Evolutionary conservation across 1,284 basidiomycete species (phyloP).

Genomic region (Tilletia horrida): DNA sequence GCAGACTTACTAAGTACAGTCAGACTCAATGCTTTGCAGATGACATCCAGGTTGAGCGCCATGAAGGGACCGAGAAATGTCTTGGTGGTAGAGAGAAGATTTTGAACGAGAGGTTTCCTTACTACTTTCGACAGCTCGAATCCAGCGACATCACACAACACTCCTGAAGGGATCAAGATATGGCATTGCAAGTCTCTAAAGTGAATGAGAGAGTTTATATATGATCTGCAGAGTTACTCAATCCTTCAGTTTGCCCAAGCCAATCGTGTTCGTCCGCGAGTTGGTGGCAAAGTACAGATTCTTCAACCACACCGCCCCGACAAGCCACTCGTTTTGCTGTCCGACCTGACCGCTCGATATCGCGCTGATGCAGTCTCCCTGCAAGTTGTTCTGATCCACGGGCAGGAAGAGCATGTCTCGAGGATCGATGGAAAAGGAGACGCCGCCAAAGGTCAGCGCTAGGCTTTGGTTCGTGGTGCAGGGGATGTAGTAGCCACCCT

Average conservation of each 20-base stretch:
- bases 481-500: conserved; percentile 68
- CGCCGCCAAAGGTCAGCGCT: conserved; percentile 68
- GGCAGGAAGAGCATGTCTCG: conserved; percentile 70
- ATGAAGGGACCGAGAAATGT: too few relatives aligned
- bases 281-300: conserved; percentile 65
- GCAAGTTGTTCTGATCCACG: conserved; percentile 63
- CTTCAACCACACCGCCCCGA: conserved; percentile 56
- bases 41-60: too few relatives aligned
- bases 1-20: too few relatives aligned
- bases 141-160: too few relatives aligned
- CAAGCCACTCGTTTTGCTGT: conserved; percentile 68
- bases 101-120: too few relatives aligned
- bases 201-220: too few relatives aligned
- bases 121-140: too few relatives aligned
- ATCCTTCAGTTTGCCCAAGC: conserved; percentile 60
- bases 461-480: conserved; percentile 68
- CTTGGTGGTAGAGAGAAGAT: too few relatives aligned
- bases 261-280: conserved; percentile 66
- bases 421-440: conserved; percentile 59
- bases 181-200: too few relatives aligned
- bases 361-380: conserved; percentile 70
- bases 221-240: too few relatives aligned
- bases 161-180: neutral
- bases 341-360: conserved; percentile 63
- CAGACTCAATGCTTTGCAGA: too few relatives aligned